Base-by-base conservation (phyloP, 768 basidiomycete genomes). In the Trametes maxima region DNA sequence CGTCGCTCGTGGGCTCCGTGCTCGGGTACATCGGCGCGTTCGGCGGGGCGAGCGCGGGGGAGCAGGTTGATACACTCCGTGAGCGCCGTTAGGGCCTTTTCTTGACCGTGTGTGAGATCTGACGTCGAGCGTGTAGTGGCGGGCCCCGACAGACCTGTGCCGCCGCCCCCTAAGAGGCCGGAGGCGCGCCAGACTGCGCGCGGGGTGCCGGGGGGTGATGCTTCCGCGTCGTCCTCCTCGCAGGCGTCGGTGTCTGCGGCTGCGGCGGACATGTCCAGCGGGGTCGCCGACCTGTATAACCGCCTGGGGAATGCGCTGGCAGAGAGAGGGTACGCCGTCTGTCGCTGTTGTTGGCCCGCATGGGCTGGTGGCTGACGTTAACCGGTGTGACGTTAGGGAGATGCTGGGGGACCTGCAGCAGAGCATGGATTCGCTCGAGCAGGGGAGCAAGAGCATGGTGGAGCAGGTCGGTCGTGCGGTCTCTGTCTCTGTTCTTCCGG, bases 401-500 rank as follows among this genome's bases (percentile, higher is more conserved):
- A 75, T 82, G 74, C 75, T 89, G 3, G 82, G 78, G 17, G 79
- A 85, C 59, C 70, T 89, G 44, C 84, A 88, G 67, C 83, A 87
- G 46, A 80, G 80, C 4, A 83, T 90, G 66, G 82, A 85, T 54
- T 79, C 84, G 0, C 71, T 90, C n/a, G 86, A 85, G 69, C 76
- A 83, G 59, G 87, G 87, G 3, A 88, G 86, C 67, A 83, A 78
- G 68, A 81, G 75, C 64, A 88, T 90, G 87, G 80, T 85, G 1
- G 68, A 78, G 1, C 86, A 90, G 80, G 87, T 86, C 56, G 57
- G 65, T 59, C 13, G 55, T 10, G 36, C 50, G 22, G 39, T 46
- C 2, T 21, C 4, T 40, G 39, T 40, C 39, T n/a, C 33, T 47
- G 33, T 22, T 6, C 51, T 52, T 35, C 22, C 33, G n/a, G 48